Base-by-base conservation (phyloP, 345 rosid species). In the Rhodamnia argentea region DNA sequence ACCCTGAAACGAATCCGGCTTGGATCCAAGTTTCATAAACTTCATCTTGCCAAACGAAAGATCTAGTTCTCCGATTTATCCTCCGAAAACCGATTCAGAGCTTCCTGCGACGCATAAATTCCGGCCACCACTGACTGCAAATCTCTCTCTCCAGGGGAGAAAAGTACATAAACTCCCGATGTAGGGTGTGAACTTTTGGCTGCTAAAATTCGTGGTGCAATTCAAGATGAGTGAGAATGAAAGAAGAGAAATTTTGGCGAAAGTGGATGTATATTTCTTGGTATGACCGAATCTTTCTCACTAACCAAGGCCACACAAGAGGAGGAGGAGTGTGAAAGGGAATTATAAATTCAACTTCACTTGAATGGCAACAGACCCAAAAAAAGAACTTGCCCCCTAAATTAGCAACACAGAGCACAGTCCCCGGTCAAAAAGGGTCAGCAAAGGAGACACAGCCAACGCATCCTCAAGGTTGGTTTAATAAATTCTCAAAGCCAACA, bases 1-100 rank as follows among this genome's bases (percentile, higher is more conserved):
- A 53, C 89, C 86, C 86, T 89, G 93, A 84, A 92, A 92, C 20
- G 87, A 83, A 87, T 92, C 93, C 58, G 93, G 91, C 90, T 92
- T 92, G 86, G 90, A 90, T 64, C 93, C 93, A 89, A 92, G 85
- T 88, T 92, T 92, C 93, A 92, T 92, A 85, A 92, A 92, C 92
- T 92, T 92, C 93, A 92, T 92, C 86, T 85, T 85, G 85, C n/a
- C 50, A 44, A 51, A 75, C 18, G 44, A 55, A 56, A 47, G 85
- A 85, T 60, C 52, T 85, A 82, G 76, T 70, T 53, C 85, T 82
- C 84, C 24, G 10, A 78, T 26, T 82, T 87, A 83, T 78, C 81
- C 27, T 14, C 59, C 6, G 8, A 83, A 52, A n/a, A 40, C 10
- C 11, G 18, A 55, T 40, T 54, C 78, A 70, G 14, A 37, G 81